Percentiles rank a stretch among this genome's conserved stretches.
Evolutionary conservation across 768 basidiomycete species (phyloP).

Genomic region (Trametes maxima): DNA sequence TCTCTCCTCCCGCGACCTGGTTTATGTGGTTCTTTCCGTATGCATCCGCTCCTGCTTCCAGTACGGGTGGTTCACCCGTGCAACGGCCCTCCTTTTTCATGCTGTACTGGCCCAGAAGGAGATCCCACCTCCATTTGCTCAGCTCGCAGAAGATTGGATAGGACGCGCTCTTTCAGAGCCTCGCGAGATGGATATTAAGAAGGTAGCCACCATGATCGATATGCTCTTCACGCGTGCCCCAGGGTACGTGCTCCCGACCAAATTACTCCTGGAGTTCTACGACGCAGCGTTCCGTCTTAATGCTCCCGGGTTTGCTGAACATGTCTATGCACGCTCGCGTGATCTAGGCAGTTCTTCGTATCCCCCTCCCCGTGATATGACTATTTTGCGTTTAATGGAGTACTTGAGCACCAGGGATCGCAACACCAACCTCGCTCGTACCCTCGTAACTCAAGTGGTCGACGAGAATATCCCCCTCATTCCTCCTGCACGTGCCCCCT

Average conservation of each 20-base stretch:
- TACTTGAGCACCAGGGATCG: conserved; percentile 42
- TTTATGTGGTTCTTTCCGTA: conserved; percentile 50
- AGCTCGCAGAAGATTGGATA: conserved; percentile 15
- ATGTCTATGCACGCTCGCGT: conserved; percentile 51
- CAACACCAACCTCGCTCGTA: conserved; percentile 49
- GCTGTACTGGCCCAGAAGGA: neutral
- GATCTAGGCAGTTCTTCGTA: conserved; percentile 32
- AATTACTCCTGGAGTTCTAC: conserved; percentile 41
- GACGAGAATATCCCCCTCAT: conserved; percentile 45
- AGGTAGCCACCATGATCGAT: neutral
- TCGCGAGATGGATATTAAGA: neutral
- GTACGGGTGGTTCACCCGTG: conserved; percentile 55
- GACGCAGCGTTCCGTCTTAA: conserved; percentile 8
- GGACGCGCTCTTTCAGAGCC: neutral
- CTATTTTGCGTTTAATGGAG: conserved; percentile 57
- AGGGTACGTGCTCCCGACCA: conserved; percentile 38
- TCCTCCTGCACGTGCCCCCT: conserved; percentile 45
- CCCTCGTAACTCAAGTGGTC: conserved; percentile 52
- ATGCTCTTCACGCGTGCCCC: conserved; percentile 29
- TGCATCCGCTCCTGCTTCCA: conserved; percentile 54
- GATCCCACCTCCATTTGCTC: neutral
- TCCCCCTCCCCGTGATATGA: conserved; percentile 47
- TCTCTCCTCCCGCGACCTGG: conserved; percentile 42
- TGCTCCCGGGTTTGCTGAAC: conserved; percentile 40
- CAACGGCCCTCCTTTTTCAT: conserved; percentile 40